Evolutionary conservation across 106 monocot genomes (phyloP).

Genomic region (Dendrobium chrysotoxum): DNA sequence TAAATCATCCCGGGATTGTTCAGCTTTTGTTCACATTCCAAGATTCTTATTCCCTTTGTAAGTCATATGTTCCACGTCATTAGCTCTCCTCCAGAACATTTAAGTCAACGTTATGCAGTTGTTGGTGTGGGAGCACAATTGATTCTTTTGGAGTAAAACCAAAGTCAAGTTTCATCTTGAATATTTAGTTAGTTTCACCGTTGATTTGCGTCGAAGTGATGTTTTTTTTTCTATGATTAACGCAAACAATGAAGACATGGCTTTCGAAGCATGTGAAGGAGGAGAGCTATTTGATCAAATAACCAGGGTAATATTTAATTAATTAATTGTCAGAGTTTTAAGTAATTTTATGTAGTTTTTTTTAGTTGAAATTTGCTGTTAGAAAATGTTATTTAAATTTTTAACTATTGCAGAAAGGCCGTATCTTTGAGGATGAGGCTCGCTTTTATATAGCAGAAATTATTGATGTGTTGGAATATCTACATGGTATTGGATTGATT

Average conservation of each 20-base stretch:
- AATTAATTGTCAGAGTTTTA: background rate
- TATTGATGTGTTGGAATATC: constrained; percentile 56
- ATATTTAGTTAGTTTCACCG: background rate
- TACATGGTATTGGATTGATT: constrained; percentile 58
- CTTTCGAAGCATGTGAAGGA: constrained; percentile 68
- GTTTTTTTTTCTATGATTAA: background rate
- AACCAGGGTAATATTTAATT: constrained; percentile 30
- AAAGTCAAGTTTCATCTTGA: background rate
- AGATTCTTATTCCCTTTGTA: constrained; percentile 80
- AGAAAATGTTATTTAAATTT: background rate
- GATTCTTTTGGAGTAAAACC: background rate
- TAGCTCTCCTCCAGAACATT: background rate
- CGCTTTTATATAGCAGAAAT: constrained; percentile 73
- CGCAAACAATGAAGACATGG: constrained; percentile 45
- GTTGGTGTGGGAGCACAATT: background rate
- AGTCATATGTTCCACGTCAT: constrained; percentile 12
- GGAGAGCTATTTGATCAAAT: constrained; percentile 79
- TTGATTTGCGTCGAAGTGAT: background rate
- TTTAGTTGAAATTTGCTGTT: background rate
- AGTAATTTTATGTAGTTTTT: background rate
- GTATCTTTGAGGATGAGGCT: constrained; percentile 48
- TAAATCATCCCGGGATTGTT: constrained; percentile 89
- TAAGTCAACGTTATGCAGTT: background rate
- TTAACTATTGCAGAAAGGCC: constrained; percentile 50
- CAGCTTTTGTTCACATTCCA: constrained; percentile 91